Percentiles rank a stretch among this genome's conserved stretches.
These are phyloP conservation scores for Pinus taeda DNA, from an alignment of 75 land plant genomes.

Conservation along the genomic window DNA sequence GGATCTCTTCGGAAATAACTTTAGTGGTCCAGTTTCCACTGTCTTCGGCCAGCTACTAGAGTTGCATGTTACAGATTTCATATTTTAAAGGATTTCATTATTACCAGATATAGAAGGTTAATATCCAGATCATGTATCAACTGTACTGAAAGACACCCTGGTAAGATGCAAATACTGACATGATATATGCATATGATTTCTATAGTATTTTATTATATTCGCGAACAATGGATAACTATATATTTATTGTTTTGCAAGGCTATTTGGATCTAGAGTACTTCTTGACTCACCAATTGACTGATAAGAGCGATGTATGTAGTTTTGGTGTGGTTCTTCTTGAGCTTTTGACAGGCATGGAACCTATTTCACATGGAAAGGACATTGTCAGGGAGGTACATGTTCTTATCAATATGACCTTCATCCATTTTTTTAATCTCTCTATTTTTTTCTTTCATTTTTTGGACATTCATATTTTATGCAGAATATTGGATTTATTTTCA, in stretches of 20 bases:
- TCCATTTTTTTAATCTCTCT: constrained; percentile 16
- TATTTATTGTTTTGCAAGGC: constrained; percentile 46
- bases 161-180: constrained; percentile 20
- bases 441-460: background rate
- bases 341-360: constrained; percentile 85
- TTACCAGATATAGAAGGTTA: constrained; percentile 36
- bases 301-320: constrained; percentile 98
- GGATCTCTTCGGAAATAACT: too few relatives aligned
- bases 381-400: constrained; percentile 85
- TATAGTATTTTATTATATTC: background rate
- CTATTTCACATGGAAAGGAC: constrained; percentile 83
- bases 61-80: constrained; percentile 90
- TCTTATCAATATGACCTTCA: background rate
- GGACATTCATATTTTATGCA: constrained; percentile 5
- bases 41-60: too few relatives aligned
- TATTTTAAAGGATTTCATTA: constrained; percentile 46
- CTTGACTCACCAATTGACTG: constrained; percentile 78
- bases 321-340: constrained; percentile 92
- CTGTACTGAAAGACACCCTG: constrained; percentile 65
- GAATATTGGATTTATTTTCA: constrained; percentile 1
- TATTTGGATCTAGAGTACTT: constrained; percentile 97
- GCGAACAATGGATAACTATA: constrained; percentile 4
- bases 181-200: background rate
- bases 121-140: constrained; percentile 38
- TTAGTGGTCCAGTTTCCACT: too few relatives aligned